Conservation (phyloP, 1,284 basidiomycete genomes). For the Rhodotorula sp. region DNA sequence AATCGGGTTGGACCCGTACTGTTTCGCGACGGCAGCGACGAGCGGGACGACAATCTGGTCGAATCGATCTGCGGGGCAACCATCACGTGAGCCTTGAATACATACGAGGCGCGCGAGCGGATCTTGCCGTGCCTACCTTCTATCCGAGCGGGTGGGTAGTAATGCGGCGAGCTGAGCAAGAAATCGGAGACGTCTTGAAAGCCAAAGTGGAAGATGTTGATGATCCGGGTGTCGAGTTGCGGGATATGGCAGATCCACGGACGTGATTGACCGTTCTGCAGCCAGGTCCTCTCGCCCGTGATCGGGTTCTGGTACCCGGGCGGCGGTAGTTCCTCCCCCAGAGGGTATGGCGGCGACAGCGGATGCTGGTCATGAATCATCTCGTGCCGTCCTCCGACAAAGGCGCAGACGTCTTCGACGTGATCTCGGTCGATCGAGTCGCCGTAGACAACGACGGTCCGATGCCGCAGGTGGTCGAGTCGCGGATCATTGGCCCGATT, state of each 20-base stretch:
- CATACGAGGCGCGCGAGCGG: too few species aligned
- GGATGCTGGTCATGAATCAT: slow-evolving; percentile 24
- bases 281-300: slow-evolving; percentile 26
- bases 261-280: slow-evolving; percentile 18
- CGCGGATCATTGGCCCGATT: not conserved
- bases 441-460: slow-evolving; percentile 34
- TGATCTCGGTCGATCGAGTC: slow-evolving; percentile 38
- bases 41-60: slow-evolving; percentile 33
- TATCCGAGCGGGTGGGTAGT: slow-evolving; percentile 23
- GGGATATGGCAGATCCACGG: slow-evolving; percentile 33
- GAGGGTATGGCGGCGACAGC: slow-evolving; percentile 27
- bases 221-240: slow-evolving; percentile 21
- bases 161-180: slow-evolving; percentile 23
- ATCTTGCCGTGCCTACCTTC: slow-evolving; percentile 15
- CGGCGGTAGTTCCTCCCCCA: slow-evolving; percentile 20
- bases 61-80: slow-evolving; percentile 25
- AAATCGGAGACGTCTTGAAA: slow-evolving; percentile 13
- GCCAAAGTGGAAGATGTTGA: slow-evolving; percentile 37
- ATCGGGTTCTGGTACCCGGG: slow-evolving; percentile 15
- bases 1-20: slow-evolving; percentile 12
- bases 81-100: too few species aligned
- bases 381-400: slow-evolving; percentile 23
- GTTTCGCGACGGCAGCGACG: slow-evolving; percentile 5
- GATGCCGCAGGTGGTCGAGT: slow-evolving; percentile 18
- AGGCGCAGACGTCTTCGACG: slow-evolving; percentile 26